Conservation (phyloP, 768 basidiomycete species). For the Hygrophorus russula region DNA sequence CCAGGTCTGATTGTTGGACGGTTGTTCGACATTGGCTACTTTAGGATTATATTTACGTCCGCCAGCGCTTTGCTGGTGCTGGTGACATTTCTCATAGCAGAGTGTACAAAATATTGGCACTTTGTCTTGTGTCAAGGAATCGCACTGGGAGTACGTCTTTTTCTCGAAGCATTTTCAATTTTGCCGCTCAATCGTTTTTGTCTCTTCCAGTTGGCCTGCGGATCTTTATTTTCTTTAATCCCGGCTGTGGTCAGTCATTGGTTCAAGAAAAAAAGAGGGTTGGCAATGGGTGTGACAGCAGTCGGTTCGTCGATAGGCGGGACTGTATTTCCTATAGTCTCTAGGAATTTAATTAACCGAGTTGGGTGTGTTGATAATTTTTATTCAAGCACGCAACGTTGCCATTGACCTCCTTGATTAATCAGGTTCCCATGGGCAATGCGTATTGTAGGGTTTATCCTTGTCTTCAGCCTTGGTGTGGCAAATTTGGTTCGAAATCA, state of each 20-base stretch:
- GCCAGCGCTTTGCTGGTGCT: constrained; percentile 35
- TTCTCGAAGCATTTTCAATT: neutral
- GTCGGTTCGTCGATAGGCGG: constrained; percentile 52
- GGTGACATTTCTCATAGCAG: constrained; percentile 40
- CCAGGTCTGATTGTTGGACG: constrained; percentile 43
- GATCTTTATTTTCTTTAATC: constrained; percentile 40
- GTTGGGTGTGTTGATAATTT: constrained; percentile 35
- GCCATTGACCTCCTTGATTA: neutral
- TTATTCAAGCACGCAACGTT: neutral
- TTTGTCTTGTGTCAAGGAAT: constrained; percentile 55
- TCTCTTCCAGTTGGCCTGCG: constrained; percentile 18
- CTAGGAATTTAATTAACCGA: constrained; percentile 36
- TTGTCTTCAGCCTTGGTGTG: constrained; percentile 34
- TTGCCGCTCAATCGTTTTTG: neutral
- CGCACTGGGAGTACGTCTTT: constrained; percentile 36
- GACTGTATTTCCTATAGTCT: constrained; percentile 46
- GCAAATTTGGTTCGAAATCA: constrained; percentile 27
- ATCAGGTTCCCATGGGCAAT: constrained; percentile 60
- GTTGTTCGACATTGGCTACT: constrained; percentile 50
- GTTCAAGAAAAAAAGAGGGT: constrained; percentile 44
- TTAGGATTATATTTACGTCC: constrained; percentile 32
- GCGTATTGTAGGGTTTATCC: constrained; percentile 50
- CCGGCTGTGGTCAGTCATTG: constrained; percentile 48
- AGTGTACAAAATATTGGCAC: constrained; percentile 57
- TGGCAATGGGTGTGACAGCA: constrained; percentile 44